Evolutionary conservation across 2,329 filamentous ascomycete species (phyloP).

Genomic region (Diaporthe amygdali): DNA sequence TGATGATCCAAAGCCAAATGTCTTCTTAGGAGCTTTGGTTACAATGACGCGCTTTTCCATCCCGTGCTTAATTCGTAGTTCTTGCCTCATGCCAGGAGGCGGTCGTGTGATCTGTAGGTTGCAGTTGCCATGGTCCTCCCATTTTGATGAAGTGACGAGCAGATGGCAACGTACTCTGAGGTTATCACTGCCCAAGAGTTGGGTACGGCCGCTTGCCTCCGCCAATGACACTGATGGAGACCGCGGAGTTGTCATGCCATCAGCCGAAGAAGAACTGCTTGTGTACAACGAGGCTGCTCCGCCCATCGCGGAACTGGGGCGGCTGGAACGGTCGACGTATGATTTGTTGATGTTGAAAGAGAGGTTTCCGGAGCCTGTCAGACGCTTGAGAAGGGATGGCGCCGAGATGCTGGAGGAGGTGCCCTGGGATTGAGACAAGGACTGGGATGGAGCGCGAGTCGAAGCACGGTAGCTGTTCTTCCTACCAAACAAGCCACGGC

Average conservation of each 20-base stretch:
- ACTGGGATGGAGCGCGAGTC: constrained; percentile 65
- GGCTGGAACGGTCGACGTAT: constrained; percentile 65
- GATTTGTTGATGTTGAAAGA: constrained; percentile 84
- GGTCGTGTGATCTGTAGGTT: constrained; percentile 81
- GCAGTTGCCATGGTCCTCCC: constrained; percentile 90
- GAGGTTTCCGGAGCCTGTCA: constrained; percentile 73
- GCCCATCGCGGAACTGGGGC: constrained; percentile 57
- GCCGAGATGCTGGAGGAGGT: constrained; percentile 71
- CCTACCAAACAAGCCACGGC: constrained; percentile 64
- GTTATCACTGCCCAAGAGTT: constrained; percentile 73
- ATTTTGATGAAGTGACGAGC: constrained; percentile 77
- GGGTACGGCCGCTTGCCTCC: constrained; percentile 53
- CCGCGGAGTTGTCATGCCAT: constrained; percentile 54
- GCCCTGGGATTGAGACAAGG: constrained; percentile 72
- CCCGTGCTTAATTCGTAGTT: constrained; percentile 64
- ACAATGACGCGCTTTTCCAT: constrained; percentile 88
- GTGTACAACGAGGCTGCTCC: constrained; percentile 65
- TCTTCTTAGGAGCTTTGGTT: constrained; percentile 69
- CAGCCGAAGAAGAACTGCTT: constrained; percentile 58
- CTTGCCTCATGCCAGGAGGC: constrained; percentile 64
- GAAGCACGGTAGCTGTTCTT: constrained; percentile 70
- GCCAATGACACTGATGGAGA: constrained; percentile 64
- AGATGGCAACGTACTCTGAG: constrained; percentile 87
- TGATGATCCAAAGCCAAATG: constrained; percentile 14
- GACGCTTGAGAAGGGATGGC: constrained; percentile 77